Evolutionary conservation across 176 grass and related monocot species (phyloP).

Genomic region (Lolium multiflorum): DNA sequence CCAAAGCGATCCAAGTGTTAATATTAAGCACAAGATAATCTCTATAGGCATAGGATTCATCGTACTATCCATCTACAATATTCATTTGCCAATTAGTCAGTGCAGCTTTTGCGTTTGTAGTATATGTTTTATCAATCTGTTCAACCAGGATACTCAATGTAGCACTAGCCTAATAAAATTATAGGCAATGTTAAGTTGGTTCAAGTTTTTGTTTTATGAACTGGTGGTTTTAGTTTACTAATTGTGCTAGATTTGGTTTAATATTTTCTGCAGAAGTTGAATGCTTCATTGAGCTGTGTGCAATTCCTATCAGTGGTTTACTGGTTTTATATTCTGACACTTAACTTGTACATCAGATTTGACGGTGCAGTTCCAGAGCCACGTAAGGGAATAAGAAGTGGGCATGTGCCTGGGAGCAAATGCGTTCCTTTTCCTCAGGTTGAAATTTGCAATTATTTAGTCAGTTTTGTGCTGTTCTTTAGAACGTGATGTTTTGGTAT

Average conservation of each 20-base stretch:
- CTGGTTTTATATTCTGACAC: constrained; percentile 41
- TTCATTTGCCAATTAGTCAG: constrained; percentile 22
- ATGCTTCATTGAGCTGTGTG: constrained; percentile 9
- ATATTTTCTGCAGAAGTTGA: constrained; percentile 1
- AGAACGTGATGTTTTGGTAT: not conserved
- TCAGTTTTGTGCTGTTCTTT: constrained; percentile 9
- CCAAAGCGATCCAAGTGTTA: not conserved
- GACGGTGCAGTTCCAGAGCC: constrained; percentile 87
- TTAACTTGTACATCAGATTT: constrained; percentile 69
- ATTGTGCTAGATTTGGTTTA: not conserved
- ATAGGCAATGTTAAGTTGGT: not conserved
- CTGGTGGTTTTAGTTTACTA: constrained; percentile 6
- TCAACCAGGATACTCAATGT: not conserved
- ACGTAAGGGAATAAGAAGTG: constrained; percentile 86
- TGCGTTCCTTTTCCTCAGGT: constrained; percentile 91
- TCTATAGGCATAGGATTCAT: not conserved
- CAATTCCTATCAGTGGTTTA: constrained; percentile 11
- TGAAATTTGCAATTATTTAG: constrained; percentile 35
- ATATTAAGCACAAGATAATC: constrained; percentile 22
- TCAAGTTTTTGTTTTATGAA: constrained; percentile 7
- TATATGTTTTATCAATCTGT: not conserved
- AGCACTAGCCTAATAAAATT: not conserved
- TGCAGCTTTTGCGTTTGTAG: not conserved
- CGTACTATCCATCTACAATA: not conserved
- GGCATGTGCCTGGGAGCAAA: constrained; percentile 95